Evolutionary conservation across 805 yeast genomes (phyloP).

Genomic region (Sugiyamaella americana): DNA sequence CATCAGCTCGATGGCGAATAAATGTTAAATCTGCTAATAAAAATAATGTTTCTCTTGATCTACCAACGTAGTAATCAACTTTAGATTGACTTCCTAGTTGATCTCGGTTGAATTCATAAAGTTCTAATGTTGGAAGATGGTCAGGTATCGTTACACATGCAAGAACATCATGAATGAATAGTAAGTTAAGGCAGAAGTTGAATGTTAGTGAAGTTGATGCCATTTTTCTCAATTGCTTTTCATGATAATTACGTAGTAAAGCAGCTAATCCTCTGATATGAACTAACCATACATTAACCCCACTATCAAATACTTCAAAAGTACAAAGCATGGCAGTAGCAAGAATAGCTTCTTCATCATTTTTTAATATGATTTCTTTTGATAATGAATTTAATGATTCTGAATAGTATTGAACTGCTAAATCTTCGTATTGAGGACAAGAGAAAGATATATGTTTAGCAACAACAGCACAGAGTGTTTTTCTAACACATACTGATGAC

Average conservation of each 20-base stretch:
- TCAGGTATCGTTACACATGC: conserved; percentile 3
- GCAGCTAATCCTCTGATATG: conserved; percentile 2
- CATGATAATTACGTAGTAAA: neutral
- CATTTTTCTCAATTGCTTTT: neutral
- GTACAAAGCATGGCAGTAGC: conserved; percentile 6
- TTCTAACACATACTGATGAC: neutral
- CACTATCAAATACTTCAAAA: conserved; percentile 9
- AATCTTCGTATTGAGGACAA: neutral
- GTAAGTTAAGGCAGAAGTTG: conserved; percentile 5
- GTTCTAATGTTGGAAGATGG: conserved; percentile 1
- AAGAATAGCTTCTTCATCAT: conserved; percentile 1
- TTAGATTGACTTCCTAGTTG: neutral
- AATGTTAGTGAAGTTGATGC: neutral
- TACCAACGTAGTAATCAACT: conserved; percentile 6
- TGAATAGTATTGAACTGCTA: conserved; percentile 3
- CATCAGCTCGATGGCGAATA: neutral
- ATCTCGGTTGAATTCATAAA: neutral
- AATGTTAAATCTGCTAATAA: conserved; percentile 3
- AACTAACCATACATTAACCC: conserved; percentile 2
- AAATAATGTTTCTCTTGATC: neutral
- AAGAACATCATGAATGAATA: conserved; percentile 5
- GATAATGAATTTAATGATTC: conserved; percentile 2
- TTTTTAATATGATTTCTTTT: too few species aligned
- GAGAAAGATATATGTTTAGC: conserved; percentile 3
- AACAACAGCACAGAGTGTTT: conserved; percentile 5